Base-by-base conservation (phyloP, 257 asterid species). In the Ocimum tenuiflorum region DNA sequence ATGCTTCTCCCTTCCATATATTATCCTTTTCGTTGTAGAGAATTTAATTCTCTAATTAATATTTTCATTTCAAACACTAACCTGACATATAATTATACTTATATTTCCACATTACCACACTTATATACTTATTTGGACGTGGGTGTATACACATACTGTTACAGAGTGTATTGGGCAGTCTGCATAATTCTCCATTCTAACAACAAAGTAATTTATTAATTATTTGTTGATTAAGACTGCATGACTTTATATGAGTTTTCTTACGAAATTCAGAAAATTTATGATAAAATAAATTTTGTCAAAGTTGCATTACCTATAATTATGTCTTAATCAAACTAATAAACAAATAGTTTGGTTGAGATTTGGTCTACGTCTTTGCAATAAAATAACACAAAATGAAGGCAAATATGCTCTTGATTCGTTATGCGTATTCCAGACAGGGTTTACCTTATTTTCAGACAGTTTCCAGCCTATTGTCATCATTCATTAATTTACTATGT, bases 341-440 rank as follows among this genome's bases (percentile, higher is more conserved):
- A 42, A 17, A 50, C 2, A 67, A 41, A 48, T 27, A 58, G 5
- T 8, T 58, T 29, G 31, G 50, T 67, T 59, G 39, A 60, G 73
- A 67, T 73, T 29, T 73, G 53, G 73, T 73, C 60, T 51, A 66
- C 14, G 36, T 31, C 22, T 65, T 7, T 39, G 18, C 18, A 23
- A 51, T 18, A 45, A 22, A 5, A 47, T 36, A 72, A 17, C 9
- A 35, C 0, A 6, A 4, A 59, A 27, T 13, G 3, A 43, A 73
- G 29, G 59, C 18, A 7, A 38, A 58, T 13, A 65, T 73, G 51
- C 43, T 20, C 14, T 65, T 65, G 31, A 65, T 65, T 72, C 77
- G 73, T 38, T 48, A 31, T 29, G 18, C 50, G 58, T 27, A 65
- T 65, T 66, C 69, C 39, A 49, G 43, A 29, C 22, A 27, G 39